These are phyloP conservation scores for Taphrina flavorubra DNA, from an alignment of 1,139 yeast genomes.

Conservation along the genomic window DNA sequence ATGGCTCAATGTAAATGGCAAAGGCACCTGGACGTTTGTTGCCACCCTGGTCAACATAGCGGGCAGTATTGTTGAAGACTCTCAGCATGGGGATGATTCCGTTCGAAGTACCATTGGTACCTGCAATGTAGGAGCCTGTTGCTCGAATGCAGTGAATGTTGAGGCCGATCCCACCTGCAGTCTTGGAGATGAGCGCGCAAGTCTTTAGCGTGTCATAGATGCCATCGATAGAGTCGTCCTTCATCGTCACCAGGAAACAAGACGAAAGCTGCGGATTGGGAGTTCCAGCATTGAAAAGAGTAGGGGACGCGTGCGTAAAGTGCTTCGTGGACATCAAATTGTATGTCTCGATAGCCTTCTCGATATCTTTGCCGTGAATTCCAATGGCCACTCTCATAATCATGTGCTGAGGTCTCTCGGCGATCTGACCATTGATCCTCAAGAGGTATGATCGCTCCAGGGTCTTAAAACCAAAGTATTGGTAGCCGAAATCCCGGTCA, in stretches of 20 bases:
- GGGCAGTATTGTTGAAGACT: conserved; percentile 87
- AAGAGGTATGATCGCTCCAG: conserved; percentile 81
- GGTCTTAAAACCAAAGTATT: conserved; percentile 87
- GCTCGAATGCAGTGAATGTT: conserved; percentile 83
- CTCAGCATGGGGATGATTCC: conserved; percentile 90
- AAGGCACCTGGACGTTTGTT: conserved; percentile 94
- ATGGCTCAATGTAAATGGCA: conserved; percentile 85
- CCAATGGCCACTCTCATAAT: conserved; percentile 90
- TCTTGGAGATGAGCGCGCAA: conserved; percentile 83
- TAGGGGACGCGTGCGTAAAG: conserved; percentile 90
- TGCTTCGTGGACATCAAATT: conserved; percentile 81
- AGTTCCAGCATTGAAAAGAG: conserved; percentile 88
- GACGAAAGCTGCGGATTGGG: conserved; percentile 87
- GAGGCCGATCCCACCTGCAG: conserved; percentile 91
- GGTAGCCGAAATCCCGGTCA: conserved; percentile 82
- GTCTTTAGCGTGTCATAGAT: conserved; percentile 85
- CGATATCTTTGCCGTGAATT: conserved; percentile 77
- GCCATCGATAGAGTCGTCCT: conserved; percentile 89
- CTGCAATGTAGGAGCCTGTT: conserved; percentile 84
- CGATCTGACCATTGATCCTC: conserved; percentile 71
- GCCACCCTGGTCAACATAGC: conserved; percentile 94
- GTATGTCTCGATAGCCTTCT: conserved; percentile 76
- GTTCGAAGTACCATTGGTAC: conserved; percentile 86
- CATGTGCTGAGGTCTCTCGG: conserved; percentile 90
- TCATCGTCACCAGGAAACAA: conserved; percentile 86